Evolutionary conservation across 106 monocot species (phyloP), one percentile per base, ranked within the genome.

Genomic region (Vanilla planifolia): DNA sequence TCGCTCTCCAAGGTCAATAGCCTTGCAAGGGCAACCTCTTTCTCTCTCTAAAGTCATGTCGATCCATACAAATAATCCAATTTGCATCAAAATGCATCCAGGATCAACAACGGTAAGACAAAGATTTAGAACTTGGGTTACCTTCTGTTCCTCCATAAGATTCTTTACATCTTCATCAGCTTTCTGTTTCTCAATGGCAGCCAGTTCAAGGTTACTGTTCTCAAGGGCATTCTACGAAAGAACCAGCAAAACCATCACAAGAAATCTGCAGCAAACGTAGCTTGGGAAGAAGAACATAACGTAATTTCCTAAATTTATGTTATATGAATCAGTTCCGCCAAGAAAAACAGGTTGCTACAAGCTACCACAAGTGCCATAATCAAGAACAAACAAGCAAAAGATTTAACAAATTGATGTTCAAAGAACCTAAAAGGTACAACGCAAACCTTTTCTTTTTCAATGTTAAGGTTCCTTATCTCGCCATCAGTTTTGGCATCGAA

Each of bases 381-480:
- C 3, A 22, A 29, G 30, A 53, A 27, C 29, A 50, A 10, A 50
- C 8, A 24, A 26, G 26, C 21, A 39, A 39, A 36, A 35, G 33
- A n/a, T n/a, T n/a, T n/a, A n/a, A n/a, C n/a, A n/a, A n/a, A n/a
- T n/a, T n/a, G n/a, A n/a, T n/a, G n/a, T n/a, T n/a, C n/a, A n/a
- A n/a, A n/a, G n/a, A n/a, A n/a, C n/a, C n/a, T n/a, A n/a, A n/a
- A n/a, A n/a, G n/a, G n/a, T n/a, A n/a, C n/a, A n/a, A n/a, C n/a
- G n/a, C n/a, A n/a, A 76, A 94, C 94, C 89, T 83, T 94, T 52
- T 80, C 55, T 68, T 83, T 89, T 58, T 83, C 79, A 46, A 78
- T 72, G 19, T 85, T 77, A 28, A 88, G 75, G 17, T 66, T 83
- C 43, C 66, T 77, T 71, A 60, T 77, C 25, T 91, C 85, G 9